Evolutionary conservation across 2,329 filamentous ascomycete species (phyloP).

Genomic region (Colletotrichum eleusines): DNA sequence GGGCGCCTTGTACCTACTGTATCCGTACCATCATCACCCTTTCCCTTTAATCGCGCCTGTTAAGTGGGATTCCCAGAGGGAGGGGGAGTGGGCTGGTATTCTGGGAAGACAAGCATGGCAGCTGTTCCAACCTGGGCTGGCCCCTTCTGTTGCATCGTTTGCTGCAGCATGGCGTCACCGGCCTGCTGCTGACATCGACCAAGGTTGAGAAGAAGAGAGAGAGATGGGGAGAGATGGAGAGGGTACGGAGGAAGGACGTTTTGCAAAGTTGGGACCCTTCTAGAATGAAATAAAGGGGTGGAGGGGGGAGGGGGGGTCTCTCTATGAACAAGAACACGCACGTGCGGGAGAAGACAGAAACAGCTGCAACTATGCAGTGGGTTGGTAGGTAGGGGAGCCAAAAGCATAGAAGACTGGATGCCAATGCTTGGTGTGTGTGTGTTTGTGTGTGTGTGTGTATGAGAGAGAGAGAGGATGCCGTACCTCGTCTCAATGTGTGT

Average conservation of each 20-base stretch:
- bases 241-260: not conserved
- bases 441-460: too few species aligned
- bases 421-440: slow-evolving; percentile 8
- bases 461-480: too few species aligned
- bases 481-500: slow-evolving; percentile 1
- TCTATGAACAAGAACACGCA: too few species aligned
- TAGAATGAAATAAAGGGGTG: not conserved
- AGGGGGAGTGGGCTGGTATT: not conserved
- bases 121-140: slow-evolving; percentile 5
- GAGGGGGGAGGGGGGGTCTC: too few species aligned
- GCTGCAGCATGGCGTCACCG: not conserved
- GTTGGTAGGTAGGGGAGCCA: too few species aligned
- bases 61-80: slow-evolving; percentile 20
- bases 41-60: slow-evolving; percentile 20
- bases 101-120: slow-evolving; percentile 26
- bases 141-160: slow-evolving; percentile 5
- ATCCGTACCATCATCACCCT: not conserved
- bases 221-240: not conserved
- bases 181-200: not conserved
- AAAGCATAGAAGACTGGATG: not conserved
- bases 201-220: not conserved
- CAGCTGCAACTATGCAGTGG: not conserved
- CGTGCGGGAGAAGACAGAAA: not conserved
- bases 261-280: not conserved
- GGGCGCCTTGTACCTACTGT: too few species aligned